A percentile compares a stretch with the other conserved stretches of the same genome.
Conservation (phyloP, 257 asterid species). For the Lycium ferocissimum region DNA sequence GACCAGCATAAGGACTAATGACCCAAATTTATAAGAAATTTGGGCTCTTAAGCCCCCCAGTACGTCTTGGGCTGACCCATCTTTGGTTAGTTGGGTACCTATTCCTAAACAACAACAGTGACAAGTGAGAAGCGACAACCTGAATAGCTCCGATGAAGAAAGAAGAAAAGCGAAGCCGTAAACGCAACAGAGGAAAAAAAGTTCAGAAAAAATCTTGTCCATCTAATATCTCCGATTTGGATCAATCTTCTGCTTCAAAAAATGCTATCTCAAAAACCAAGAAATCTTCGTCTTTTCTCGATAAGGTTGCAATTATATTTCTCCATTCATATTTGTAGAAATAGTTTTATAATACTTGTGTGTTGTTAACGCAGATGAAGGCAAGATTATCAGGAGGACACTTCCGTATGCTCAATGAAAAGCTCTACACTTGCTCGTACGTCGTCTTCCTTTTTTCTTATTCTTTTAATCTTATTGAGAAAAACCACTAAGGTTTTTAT, state of each 20-base stretch:
- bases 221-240: slow-evolving; percentile 1
- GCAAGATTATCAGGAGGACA: slow-evolving; percentile 87
- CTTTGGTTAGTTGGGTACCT: no score
- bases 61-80: no score
- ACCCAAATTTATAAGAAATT: no score
- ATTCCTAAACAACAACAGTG: background rate
- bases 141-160: background rate
- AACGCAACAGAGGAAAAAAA: slow-evolving; percentile 52
- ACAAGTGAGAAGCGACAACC: background rate
- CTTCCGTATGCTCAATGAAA: slow-evolving; percentile 95
- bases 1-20: no score
- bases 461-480: background rate
- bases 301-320: slow-evolving; percentile 50
- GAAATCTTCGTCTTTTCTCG: slow-evolving; percentile 63
- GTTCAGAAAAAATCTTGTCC: slow-evolving; percentile 33
- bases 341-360: background rate
- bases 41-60: no score
- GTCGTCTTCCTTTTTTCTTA: background rate
- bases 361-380: slow-evolving; percentile 64
- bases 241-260: slow-evolving; percentile 33
- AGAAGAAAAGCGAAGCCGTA: slow-evolving; percentile 29
- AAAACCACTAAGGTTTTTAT: background rate
- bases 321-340: background rate
- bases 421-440: slow-evolving; percentile 94
- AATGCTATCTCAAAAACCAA: slow-evolving; percentile 51